Evolutionary conservation across 2,329 filamentous ascomycete species (phyloP).

Genomic region (Ilyonectria destructans): DNA sequence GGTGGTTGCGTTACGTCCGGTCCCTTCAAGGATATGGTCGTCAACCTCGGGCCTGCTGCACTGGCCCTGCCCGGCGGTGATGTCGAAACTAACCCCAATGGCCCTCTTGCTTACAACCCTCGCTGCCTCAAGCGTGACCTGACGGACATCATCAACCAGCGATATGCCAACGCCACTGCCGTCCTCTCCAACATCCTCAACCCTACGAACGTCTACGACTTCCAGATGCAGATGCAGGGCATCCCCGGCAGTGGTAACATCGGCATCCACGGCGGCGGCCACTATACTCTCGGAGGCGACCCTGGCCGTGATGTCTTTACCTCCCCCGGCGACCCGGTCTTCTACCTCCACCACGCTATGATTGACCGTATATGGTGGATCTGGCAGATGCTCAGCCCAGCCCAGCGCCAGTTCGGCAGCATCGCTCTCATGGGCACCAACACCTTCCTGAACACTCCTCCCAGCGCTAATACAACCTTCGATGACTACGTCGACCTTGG

Average conservation of each 20-base stretch:
- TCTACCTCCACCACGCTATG: conserved; percentile 55
- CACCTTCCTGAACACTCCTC: conserved; percentile 44
- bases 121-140: conserved; percentile 61
- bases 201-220: conserved; percentile 56
- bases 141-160: conserved; percentile 44
- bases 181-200: conserved; percentile 57
- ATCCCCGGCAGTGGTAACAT: conserved; percentile 46
- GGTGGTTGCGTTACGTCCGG: conserved; percentile 70
- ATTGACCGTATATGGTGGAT: conserved; percentile 51
- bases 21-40: conserved; percentile 62
- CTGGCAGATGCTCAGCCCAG: conserved; percentile 51
- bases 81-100: conserved; percentile 40
- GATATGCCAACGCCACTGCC: conserved; percentile 48
- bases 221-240: conserved; percentile 64
- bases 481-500: conserved; percentile 50
- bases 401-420: conserved; percentile 43
- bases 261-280: conserved; percentile 57
- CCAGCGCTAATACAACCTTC: conserved; percentile 45
- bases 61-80: conserved; percentile 49
- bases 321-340: conserved; percentile 57
- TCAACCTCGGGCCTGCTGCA: conserved; percentile 59
- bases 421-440: conserved; percentile 45
- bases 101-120: conserved; percentile 59
- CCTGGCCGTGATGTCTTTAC: conserved; percentile 59
- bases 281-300: conserved; percentile 60